These are phyloP conservation scores for Osmanthus fragrans DNA, from an alignment of 257 asterid species.

Conservation along the genomic window DNA sequence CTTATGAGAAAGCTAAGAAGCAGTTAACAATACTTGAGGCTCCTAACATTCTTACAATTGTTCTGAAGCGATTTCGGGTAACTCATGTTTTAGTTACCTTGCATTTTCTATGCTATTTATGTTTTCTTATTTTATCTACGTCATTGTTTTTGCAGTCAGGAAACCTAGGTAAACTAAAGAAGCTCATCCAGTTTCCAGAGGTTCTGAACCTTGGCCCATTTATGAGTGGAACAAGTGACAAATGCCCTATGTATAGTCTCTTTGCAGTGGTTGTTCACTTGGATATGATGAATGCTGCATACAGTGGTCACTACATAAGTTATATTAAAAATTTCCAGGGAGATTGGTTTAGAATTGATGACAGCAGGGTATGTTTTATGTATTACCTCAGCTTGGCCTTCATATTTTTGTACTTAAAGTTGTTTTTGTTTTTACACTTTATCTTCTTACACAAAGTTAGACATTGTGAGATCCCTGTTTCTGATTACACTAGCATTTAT, in stretches of 20 bases:
- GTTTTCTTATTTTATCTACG: constrained; percentile 15
- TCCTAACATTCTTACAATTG: constrained; percentile 63
- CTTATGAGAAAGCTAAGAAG: constrained; percentile 69
- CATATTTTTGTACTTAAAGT: constrained; percentile 3
- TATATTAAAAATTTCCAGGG: constrained; percentile 44
- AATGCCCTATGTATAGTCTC: constrained; percentile 38
- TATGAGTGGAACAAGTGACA: constrained; percentile 46
- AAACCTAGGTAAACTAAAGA: constrained; percentile 48
- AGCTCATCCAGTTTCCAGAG: constrained; percentile 43
- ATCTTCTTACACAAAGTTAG: not conserved
- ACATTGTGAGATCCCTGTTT: not conserved
- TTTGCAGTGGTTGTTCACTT: constrained; percentile 56
- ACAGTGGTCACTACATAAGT: constrained; percentile 57
- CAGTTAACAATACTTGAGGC: constrained; percentile 55
- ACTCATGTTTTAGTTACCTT: constrained; percentile 12
- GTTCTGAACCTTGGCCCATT: constrained; percentile 48
- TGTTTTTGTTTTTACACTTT: not conserved
- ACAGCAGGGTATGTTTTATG: constrained; percentile 42
- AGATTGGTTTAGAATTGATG: constrained; percentile 49
- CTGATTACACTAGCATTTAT: not conserved
- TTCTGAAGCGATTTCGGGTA: constrained; percentile 60
- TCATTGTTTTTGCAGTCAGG: constrained; percentile 36
- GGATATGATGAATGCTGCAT: constrained; percentile 41
- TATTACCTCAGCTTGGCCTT: not conserved
- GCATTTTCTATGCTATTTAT: not conserved